These are phyloP conservation scores for Wickerhamiella slavikovae DNA, from an alignment of 805 yeast species.

Conservation along the genomic window DNA sequence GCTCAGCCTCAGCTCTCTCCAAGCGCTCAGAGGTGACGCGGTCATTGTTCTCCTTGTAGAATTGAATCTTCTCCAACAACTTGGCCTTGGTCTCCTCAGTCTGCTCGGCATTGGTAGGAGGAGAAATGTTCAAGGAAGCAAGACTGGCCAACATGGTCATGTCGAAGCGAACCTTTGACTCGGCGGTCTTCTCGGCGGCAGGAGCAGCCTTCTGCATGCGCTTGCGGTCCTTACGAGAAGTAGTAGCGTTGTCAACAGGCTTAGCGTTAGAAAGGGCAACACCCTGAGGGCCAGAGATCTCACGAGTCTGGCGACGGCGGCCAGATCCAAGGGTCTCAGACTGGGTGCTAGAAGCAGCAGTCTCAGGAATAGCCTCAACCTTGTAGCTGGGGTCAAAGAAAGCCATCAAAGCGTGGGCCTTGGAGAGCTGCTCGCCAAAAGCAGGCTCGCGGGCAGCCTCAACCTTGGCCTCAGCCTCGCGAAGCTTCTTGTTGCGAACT, in stretches of 20 bases:
- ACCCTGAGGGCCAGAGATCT: conserved; percentile 39
- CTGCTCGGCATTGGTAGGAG: conserved; percentile 62
- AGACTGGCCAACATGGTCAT: conserved; percentile 61
- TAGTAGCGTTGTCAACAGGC: conserved; percentile 25
- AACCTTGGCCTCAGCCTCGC: conserved; percentile 47
- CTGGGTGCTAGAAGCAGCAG: conserved; percentile 12
- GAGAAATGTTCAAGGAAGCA: conserved; percentile 50
- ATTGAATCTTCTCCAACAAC: conserved; percentile 51
- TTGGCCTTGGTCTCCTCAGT: conserved; percentile 41
- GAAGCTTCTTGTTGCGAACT: conserved; percentile 30
- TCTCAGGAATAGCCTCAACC: conserved; percentile 16
- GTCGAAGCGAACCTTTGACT: conserved; percentile 45
- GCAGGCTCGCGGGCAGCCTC: conserved; percentile 65
- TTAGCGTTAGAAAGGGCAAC: conserved; percentile 42
- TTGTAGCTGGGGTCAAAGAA: conserved; percentile 66
- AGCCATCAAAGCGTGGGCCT: conserved; percentile 49
- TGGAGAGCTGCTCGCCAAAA: conserved; percentile 53
- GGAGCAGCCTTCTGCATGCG: conserved; percentile 22
- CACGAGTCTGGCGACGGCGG: conserved; percentile 5
- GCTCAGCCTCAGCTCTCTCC: conserved; percentile 56
- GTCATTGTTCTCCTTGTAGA: conserved; percentile 53
- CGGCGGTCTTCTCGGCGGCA: conserved; percentile 5
- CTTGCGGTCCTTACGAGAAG: conserved; percentile 23
- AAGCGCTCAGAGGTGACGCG: conserved; percentile 60
- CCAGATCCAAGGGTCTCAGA: conserved; percentile 6